These are phyloP conservation scores for Phylloporus scabripes DNA, from an alignment of 768 basidiomycete genomes.

Conservation along the genomic window DNA sequence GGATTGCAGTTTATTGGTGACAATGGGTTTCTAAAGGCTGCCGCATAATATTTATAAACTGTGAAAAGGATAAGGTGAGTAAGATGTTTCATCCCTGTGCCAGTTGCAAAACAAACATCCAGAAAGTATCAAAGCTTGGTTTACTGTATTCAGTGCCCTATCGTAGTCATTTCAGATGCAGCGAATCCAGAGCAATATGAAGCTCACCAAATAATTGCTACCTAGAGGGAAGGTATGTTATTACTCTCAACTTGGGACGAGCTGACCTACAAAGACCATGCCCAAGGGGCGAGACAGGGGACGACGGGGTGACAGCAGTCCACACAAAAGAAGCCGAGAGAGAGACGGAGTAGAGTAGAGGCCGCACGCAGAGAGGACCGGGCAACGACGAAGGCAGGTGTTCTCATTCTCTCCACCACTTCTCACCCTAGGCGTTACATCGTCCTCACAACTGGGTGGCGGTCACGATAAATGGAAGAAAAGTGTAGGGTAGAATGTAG, in stretches of 20 bases:
- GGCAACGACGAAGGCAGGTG: too few species aligned
- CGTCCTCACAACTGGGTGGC: neutral
- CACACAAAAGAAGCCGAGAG: too few species aligned
- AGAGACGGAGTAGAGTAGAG: too few species aligned
- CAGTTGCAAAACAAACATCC: neutral
- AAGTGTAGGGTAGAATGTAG: neutral
- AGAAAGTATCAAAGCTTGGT: neutral
- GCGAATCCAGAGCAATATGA: neutral
- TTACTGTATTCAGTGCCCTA: neutral
- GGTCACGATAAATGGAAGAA: neutral
- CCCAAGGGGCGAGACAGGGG: too few species aligned
- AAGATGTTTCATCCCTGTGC: neutral
- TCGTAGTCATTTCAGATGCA: neutral
- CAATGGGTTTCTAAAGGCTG: neutral
- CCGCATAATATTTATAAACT: neutral
- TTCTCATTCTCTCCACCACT: too few species aligned
- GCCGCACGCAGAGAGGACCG: too few species aligned
- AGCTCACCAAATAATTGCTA: neutral
- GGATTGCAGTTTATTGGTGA: neutral
- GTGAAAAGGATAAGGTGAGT: neutral
- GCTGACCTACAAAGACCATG: neutral
- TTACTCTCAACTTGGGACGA: neutral
- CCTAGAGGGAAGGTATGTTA: neutral
- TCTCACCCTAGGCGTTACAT: too few species aligned
- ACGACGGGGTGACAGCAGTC: too few species aligned